phyloP scores from a whole-genome alignment of 345 rosid genomes.

The Populus deltoides region DNA sequence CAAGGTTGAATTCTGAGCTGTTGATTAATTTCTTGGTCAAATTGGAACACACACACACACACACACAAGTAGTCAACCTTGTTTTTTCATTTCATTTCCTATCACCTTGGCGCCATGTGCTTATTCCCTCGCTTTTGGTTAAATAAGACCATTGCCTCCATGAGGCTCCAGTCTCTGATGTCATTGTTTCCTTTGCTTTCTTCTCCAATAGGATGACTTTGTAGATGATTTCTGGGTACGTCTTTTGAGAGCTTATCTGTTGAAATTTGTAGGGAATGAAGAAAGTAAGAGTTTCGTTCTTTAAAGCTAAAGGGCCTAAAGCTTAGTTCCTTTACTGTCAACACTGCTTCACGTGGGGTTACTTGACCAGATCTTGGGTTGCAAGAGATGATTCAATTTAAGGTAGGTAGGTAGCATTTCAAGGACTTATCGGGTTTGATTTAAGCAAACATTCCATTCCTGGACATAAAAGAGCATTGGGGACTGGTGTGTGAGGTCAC shows the following conservation, averaged over 20 bases:
- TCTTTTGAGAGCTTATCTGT: background rate
- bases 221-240: background rate
- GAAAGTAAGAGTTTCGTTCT: too few relatives aligned
- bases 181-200: background rate
- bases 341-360: background rate
- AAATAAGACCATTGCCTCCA: background rate
- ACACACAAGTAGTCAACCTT: background rate
- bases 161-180: background rate
- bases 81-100: background rate
- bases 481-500: too few relatives aligned
- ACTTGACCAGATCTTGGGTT: background rate
- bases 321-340: background rate
- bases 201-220: too few relatives aligned
- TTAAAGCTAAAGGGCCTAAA: background rate
- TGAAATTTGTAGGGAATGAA: background rate
- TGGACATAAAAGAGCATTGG: too few relatives aligned
- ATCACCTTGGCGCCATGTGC: background rate
- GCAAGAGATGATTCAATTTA: too few relatives aligned
- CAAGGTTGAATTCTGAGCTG: background rate
- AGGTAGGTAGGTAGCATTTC: too few relatives aligned
- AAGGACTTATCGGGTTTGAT: too few relatives aligned
- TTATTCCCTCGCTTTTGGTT: background rate
- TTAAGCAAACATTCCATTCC: too few relatives aligned
- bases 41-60: too few relatives aligned
- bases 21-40: background rate